Conservation (phyloP, 805 yeast genomes). For the Yarrowia yakushimensis region DNA sequence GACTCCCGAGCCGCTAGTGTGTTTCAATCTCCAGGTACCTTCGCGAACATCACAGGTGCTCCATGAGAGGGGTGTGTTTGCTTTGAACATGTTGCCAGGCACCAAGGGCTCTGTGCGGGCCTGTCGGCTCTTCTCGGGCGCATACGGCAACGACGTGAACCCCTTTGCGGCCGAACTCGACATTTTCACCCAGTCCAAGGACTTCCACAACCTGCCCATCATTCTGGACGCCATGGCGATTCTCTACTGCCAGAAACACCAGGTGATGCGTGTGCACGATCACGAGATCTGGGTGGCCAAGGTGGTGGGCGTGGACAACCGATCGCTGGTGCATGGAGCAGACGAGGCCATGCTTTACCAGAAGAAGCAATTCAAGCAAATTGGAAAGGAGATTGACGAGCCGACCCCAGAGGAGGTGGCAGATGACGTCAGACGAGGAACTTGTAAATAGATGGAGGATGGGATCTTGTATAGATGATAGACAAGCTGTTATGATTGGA, state of each 20-base stretch:
- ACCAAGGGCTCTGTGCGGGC: slow-evolving; percentile 50
- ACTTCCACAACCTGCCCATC: slow-evolving; percentile 31
- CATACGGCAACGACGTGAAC: slow-evolving; percentile 40
- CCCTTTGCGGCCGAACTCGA: slow-evolving; percentile 37
- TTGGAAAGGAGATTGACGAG: slow-evolving; percentile 41
- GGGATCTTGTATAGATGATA: not conserved
- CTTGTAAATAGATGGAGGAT: not conserved
- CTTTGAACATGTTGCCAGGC: slow-evolving; percentile 74
- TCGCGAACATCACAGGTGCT: slow-evolving; percentile 71
- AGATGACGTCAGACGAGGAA: slow-evolving; percentile 1
- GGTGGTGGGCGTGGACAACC: slow-evolving; percentile 42
- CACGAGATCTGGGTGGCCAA: slow-evolving; percentile 90
- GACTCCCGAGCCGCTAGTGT: slow-evolving; percentile 71
- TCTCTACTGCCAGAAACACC: slow-evolving; percentile 34
- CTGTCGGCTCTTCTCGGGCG: slow-evolving; percentile 65
- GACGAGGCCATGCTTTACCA: slow-evolving; percentile 31
- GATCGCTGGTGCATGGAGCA: slow-evolving; percentile 33
- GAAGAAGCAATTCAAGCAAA: slow-evolving; percentile 31
- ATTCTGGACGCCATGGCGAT: slow-evolving; percentile 32
- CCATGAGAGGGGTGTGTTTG: slow-evolving; percentile 56
- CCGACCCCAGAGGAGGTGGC: slow-evolving; percentile 12
- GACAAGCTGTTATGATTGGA: not conserved
- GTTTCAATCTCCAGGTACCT: slow-evolving; percentile 83
- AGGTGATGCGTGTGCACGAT: slow-evolving; percentile 53
- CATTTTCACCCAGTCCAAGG: slow-evolving; percentile 29